Conservation (phyloP, 371 early-diverging fungal genomes). For the Capniomyces stellatus region DNA sequence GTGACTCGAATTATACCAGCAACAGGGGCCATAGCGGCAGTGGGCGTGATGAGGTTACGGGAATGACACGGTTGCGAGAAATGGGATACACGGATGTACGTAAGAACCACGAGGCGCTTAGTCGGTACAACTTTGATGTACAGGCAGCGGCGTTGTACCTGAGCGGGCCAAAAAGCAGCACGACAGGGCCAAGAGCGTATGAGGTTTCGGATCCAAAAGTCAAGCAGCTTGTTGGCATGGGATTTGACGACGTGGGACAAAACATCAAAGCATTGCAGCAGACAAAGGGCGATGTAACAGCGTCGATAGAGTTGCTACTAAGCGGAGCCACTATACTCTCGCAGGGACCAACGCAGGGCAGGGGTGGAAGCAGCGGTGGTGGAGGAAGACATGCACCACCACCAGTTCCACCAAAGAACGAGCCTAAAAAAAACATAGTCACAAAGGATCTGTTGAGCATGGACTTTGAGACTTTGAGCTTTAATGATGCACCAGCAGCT, state of each 20-base stretch:
- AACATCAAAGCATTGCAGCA: constrained; percentile 40
- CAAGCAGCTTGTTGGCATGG: constrained; percentile 46
- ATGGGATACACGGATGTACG: constrained; percentile 59
- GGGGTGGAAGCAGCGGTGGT: background rate
- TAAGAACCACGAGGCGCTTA: constrained; percentile 36
- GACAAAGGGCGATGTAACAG: constrained; percentile 51
- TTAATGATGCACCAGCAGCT: constrained; percentile 6
- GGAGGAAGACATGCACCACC: too few relatives aligned
- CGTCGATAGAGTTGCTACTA: constrained; percentile 50
- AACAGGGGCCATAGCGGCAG: constrained; percentile 10
- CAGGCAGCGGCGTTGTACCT: constrained; percentile 48
- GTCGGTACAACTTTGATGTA: constrained; percentile 42
- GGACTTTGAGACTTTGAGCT: constrained; percentile 5
- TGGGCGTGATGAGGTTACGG: constrained; percentile 15
- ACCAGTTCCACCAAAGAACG: background rate
- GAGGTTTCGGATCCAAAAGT: constrained; percentile 21
- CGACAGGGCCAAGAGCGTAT: constrained; percentile 9
- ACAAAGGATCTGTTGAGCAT: constrained; percentile 10
- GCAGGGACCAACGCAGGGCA: constrained; percentile 12
- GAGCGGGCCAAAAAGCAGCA: constrained; percentile 14
- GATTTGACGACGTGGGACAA: constrained; percentile 41
- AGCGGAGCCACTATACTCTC: constrained; percentile 15
- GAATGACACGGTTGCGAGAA: constrained; percentile 32
- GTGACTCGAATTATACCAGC: constrained; percentile 6
- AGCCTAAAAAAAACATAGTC: background rate